Percentiles rank a stretch among this genome's conserved stretches.
Conservation (phyloP, 495 filamentous ascomycete species). For the Hypomontagnella monticulosa region DNA sequence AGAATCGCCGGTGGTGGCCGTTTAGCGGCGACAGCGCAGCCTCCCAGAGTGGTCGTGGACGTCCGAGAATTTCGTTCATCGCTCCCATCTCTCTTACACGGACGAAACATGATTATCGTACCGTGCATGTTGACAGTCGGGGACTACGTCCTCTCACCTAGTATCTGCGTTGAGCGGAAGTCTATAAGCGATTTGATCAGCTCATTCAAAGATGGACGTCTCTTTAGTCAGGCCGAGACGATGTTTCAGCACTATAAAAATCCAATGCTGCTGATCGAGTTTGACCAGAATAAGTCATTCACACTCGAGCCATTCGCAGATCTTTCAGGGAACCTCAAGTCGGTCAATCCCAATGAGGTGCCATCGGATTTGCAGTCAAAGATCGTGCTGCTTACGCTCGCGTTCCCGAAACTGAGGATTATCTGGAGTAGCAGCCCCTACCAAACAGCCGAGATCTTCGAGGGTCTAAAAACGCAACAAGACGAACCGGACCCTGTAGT, state of each 20-base stretch:
- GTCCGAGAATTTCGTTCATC: slow-evolving; percentile 95
- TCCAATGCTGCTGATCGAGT: slow-evolving; percentile 95
- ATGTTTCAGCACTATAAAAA: slow-evolving; percentile 93
- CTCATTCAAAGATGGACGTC: slow-evolving; percentile 88
- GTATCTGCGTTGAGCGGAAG: slow-evolving; percentile 94
- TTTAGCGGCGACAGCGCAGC: slow-evolving; percentile 85
- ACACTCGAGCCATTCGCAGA: slow-evolving; percentile 93
- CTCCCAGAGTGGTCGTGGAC: slow-evolving; percentile 94
- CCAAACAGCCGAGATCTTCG: slow-evolving; percentile 97
- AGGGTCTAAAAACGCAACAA: slow-evolving; percentile 86
- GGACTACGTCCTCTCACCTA: slow-evolving; percentile 91
- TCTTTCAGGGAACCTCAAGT: slow-evolving; percentile 71
- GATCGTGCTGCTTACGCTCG: slow-evolving; percentile 89
- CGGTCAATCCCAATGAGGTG: slow-evolving; percentile 60
- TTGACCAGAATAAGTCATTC: slow-evolving; percentile 96
- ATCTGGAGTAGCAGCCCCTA: slow-evolving; percentile 95
- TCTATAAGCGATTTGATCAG: slow-evolving; percentile 88
- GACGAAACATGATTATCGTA: slow-evolving; percentile 81
- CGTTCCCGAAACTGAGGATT: slow-evolving; percentile 87
- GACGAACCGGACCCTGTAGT: slow-evolving; percentile 90
- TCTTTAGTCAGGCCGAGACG: slow-evolving; percentile 91
- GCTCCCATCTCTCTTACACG: slow-evolving; percentile 90
- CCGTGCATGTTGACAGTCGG: slow-evolving; percentile 97
- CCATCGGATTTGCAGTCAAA: slow-evolving; percentile 87
- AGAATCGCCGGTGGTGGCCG: slow-evolving; percentile 94